A percentile compares a stretch with the other conserved stretches of the same genome.
These are phyloP conservation scores for Collybia sordida DNA, from an alignment of 768 basidiomycete species.

Conservation along the genomic window DNA sequence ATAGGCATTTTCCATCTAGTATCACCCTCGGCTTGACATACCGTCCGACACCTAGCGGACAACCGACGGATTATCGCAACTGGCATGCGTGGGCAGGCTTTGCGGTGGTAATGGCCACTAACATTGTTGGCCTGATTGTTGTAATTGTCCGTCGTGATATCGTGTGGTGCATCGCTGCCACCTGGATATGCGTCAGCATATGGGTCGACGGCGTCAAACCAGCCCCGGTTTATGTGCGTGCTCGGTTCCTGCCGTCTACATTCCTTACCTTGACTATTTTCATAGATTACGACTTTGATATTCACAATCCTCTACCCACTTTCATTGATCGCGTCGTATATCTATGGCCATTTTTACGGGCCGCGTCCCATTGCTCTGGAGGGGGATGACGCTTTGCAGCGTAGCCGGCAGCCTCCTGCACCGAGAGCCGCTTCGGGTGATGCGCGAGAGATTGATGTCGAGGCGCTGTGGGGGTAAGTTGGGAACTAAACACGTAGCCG, in stretches of 20 bases:
- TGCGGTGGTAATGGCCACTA: slow-evolving; percentile 62
- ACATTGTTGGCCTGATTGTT: slow-evolving; percentile 56
- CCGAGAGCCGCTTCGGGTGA: background rate
- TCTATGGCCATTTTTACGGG: slow-evolving; percentile 35
- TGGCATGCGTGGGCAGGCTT: slow-evolving; percentile 75
- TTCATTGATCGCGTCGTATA: slow-evolving; percentile 42
- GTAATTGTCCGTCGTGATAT: slow-evolving; percentile 61
- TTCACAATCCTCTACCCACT: slow-evolving; percentile 73
- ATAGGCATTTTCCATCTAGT: slow-evolving; percentile 36
- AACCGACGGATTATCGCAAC: slow-evolving; percentile 51
- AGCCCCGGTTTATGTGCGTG: slow-evolving; percentile 59
- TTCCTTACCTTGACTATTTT: background rate
- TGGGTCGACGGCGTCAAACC: slow-evolving; percentile 66
- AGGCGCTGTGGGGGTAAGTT: slow-evolving; percentile 14
- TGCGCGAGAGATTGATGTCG: slow-evolving; percentile 17
- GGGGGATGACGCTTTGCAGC: slow-evolving; percentile 16
- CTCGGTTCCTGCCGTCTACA: background rate
- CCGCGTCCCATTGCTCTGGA: slow-evolving; percentile 18
- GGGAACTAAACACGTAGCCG: background rate
- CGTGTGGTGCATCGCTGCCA: slow-evolving; percentile 74
- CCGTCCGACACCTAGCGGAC: slow-evolving; percentile 43
- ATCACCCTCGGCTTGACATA: slow-evolving; percentile 69
- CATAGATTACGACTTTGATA: slow-evolving; percentile 55
- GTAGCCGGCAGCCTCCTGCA: slow-evolving; percentile 2
- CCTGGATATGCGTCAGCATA: slow-evolving; percentile 70